Evolutionary conservation across 225 moss, liverwort and hornwort genomes (phyloP), one percentile per base, ranked within the genome.

Genomic region (Bryum argenteum): DNA sequence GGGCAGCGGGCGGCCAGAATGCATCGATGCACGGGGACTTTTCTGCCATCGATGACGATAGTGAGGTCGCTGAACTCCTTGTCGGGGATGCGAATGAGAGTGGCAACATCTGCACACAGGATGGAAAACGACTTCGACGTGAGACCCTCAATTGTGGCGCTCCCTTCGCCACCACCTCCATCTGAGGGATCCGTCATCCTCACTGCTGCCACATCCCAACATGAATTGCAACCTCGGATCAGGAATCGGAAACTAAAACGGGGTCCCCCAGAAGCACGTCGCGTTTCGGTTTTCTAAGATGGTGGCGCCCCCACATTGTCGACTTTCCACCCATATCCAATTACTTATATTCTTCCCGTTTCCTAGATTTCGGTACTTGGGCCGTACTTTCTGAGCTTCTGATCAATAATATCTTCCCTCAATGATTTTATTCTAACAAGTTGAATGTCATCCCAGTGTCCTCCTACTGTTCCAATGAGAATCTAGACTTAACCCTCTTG

Each of bases 1-100:
- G 81, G 85, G 75, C 95, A 93, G 14, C 95, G 85, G 11, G 79
- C 86, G 10, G 88, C 81, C 54, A 93, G 73, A 75, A 95, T 84
- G 63, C 92, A 92, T 22, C 95, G 84, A 67, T 95, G 95, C 42
- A 89, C 73, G 6, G 78, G 76, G 67, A 85, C 88, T 24, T 76
- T 69, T 42, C 61, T 73, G 14, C 89, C 91, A 63, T 93, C 91
- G 15, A 69, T 85, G 13, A 71, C 8, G 6, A 93, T 70, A 17
- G 69, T 74, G 10, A 93, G 78, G 71, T 96, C 95, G 13, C 91
- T 91, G 48, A 80, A 83, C 10, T 67, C 50, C 51, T 61, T 67
- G 21, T 79, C 82, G 8, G 81, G 69, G 9, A 61, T 6, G 24
- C 80, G 75, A 3, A 93, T 61, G 21, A 95, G 60, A 50, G 54